Evolutionary conservation across 225 moss, liverwort and hornwort species (phyloP).

Genomic region (Polytrichum commune): DNA sequence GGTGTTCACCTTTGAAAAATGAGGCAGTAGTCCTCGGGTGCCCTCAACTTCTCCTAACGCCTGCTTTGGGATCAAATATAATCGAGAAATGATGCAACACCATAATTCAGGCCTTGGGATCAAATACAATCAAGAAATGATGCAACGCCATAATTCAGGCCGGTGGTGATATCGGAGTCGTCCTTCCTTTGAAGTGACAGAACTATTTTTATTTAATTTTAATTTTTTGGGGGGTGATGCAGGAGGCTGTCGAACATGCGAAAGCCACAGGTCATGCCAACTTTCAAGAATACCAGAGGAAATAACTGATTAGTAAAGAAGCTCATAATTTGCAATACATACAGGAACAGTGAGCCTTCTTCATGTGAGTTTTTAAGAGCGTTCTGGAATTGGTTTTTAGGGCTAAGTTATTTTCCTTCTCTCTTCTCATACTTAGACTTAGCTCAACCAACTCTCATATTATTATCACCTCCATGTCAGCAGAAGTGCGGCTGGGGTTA

Average conservation of each 20-base stretch:
- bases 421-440: too few species aligned
- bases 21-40: not conserved
- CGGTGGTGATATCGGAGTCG: too few species aligned
- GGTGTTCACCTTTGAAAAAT: too few species aligned
- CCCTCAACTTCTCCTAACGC: not conserved
- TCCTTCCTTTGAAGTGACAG: not conserved
- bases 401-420: too few species aligned
- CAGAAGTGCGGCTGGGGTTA: too few species aligned
- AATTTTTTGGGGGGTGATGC: conserved; percentile 9
- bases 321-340: not conserved
- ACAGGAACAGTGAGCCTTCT: not conserved
- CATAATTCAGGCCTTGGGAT: not conserved
- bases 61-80: not conserved
- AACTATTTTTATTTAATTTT: not conserved
- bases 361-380: not conserved
- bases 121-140: not conserved
- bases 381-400: too few species aligned
- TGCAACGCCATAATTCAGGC: too few species aligned
- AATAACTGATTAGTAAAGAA: not conserved
- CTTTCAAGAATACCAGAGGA: conserved; percentile 80
- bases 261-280: conserved; percentile 83
- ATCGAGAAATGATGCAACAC: too few species aligned
- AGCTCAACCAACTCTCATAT: too few species aligned
- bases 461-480: too few species aligned
- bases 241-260: conserved; percentile 91